These are phyloP conservation scores for Diaporthe sp. DNA, from an alignment of 2,329 filamentous ascomycete genomes.

Conservation along the genomic window DNA sequence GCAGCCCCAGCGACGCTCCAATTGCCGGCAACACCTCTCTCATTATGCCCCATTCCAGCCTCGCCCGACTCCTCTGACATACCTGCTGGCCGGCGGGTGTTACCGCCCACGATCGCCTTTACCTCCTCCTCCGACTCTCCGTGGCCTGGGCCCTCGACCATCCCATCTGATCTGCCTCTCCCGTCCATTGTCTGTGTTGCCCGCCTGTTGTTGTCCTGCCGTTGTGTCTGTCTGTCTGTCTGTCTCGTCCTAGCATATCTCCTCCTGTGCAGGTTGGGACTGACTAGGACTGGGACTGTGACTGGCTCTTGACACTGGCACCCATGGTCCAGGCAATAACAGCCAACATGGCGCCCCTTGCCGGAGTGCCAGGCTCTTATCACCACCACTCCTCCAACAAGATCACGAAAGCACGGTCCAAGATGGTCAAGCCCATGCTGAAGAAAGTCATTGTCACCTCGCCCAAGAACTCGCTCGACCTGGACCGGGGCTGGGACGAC, in stretches of 20 bases:
- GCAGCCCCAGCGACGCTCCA: constrained; percentile 7
- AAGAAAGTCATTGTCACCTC: constrained; percentile 67
- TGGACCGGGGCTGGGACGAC: constrained; percentile 73
- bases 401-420: constrained; percentile 63
- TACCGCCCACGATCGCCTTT: constrained; percentile 31
- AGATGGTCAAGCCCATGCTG: constrained; percentile 72
- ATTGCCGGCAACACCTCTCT: constrained; percentile 38
- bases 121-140: not conserved
- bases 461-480: constrained; percentile 74
- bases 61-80: constrained; percentile 38
- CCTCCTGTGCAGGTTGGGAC: not conserved
- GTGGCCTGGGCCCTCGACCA: constrained; percentile 1
- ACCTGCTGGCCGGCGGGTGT: constrained; percentile 38
- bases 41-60: constrained; percentile 37
- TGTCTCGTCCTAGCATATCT: constrained; percentile 8
- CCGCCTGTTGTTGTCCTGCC: constrained; percentile 1
- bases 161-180: constrained; percentile 1
- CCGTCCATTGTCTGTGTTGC: not conserved
- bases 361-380: constrained; percentile 48
- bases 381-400: constrained; percentile 48
- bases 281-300: not conserved
- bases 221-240: not conserved
- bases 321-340: constrained; percentile 35
- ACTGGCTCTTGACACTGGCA: not conserved
- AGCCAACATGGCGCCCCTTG: constrained; percentile 54